Percentiles rank a stretch among this genome's conserved stretches.
Evolutionary conservation across 2,329 filamentous ascomycete species (phyloP).

Genomic region (Aspergillus spinulosporus): DNA sequence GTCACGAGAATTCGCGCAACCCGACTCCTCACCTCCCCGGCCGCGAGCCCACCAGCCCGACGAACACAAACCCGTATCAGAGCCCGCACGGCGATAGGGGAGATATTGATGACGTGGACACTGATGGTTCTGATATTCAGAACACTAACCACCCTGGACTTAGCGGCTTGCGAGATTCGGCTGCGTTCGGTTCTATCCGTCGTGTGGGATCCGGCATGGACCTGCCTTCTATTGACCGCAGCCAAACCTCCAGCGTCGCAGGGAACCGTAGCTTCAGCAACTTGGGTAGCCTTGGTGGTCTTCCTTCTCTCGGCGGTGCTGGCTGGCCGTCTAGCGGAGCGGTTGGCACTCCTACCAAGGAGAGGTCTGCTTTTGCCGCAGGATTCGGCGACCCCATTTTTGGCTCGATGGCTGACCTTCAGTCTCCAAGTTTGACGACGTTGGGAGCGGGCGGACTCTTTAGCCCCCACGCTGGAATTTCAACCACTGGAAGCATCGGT

Average conservation of each 20-base stretch:
- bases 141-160: conserved; percentile 54
- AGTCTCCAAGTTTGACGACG: conserved; percentile 49
- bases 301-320: conserved; percentile 56
- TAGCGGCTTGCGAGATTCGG: conserved; percentile 54
- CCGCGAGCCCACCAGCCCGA: conserved; percentile 79
- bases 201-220: conserved; percentile 58
- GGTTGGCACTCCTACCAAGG: conserved; percentile 71
- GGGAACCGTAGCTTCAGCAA: conserved; percentile 68
- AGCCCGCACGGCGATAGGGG: conserved; percentile 77
- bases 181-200: conserved; percentile 57
- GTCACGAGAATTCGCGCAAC: conserved; percentile 59
- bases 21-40: conserved; percentile 54
- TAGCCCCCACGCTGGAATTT: conserved; percentile 57
- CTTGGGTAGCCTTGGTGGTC: conserved; percentile 52
- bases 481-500: conserved; percentile 65
- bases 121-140: conserved; percentile 56
- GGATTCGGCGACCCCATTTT: conserved; percentile 66
- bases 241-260: conserved; percentile 86
- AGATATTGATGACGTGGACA: conserved; percentile 63
- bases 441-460: conserved; percentile 58
- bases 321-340: conserved; percentile 61
- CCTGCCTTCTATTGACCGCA: conserved; percentile 70
- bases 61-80: conserved; percentile 93
- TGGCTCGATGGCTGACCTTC: conserved; percentile 72
- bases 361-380: conserved; percentile 52